Evolutionary conservation across 139 green algal genomes (phyloP).

Genomic region (Eudorina sp.): DNA sequence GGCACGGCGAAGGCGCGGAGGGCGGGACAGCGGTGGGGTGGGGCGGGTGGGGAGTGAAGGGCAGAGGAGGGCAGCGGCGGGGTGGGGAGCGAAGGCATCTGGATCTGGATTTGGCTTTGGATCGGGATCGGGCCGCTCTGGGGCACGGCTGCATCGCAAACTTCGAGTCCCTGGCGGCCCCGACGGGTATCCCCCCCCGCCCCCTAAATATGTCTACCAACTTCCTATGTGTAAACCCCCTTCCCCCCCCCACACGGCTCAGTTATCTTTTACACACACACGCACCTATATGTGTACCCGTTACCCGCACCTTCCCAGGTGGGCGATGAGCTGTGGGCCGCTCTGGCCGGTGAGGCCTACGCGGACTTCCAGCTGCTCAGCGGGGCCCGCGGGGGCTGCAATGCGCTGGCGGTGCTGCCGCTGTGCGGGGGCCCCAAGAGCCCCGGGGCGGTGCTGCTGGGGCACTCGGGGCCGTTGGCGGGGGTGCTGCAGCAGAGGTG

Average conservation of each 20-base stretch:
- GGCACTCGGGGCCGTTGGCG: slow-evolving; percentile 12
- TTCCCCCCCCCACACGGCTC: not conserved
- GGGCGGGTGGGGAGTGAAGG: not conserved
- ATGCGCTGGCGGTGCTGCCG: slow-evolving; percentile 24
- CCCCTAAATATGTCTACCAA: too few species aligned
- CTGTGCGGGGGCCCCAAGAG: not conserved
- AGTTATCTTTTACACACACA: not conserved
- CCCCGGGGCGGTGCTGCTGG: slow-evolving; percentile 34
- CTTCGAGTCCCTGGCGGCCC: too few species aligned
- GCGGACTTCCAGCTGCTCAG: slow-evolving; percentile 18
- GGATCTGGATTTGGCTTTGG: too few species aligned
- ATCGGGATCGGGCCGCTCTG: too few species aligned
- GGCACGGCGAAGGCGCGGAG: not conserved
- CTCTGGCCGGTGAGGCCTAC: not conserved
- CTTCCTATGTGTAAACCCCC: too few species aligned
- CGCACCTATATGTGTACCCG: not conserved
- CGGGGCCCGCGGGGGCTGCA: not conserved
- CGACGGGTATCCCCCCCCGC: too few species aligned
- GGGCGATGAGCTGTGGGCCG: slow-evolving; percentile 2
- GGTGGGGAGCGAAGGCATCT: not conserved
- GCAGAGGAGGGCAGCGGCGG: not conserved
- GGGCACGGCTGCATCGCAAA: too few species aligned
- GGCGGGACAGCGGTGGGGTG: not conserved
- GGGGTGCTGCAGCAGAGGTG: slow-evolving; percentile 14
- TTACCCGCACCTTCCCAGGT: not conserved